These are phyloP conservation scores for Saturnispora mendoncae DNA, from an alignment of 805 yeast species.

Conservation along the genomic window DNA sequence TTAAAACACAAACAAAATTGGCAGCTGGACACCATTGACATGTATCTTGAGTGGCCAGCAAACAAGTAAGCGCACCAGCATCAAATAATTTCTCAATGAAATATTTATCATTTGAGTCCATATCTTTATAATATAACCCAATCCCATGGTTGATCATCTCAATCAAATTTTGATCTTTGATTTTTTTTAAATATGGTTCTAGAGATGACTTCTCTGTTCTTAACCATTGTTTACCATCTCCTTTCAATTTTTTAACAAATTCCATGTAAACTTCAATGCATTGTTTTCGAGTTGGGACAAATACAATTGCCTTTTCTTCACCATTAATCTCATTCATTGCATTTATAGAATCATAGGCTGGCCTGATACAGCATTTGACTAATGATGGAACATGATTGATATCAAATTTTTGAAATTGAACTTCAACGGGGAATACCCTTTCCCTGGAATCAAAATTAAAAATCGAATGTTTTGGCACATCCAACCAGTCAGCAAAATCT, in stretches of 20 bases:
- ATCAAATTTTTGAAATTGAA: constrained; percentile 43
- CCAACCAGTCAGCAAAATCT: constrained; percentile 84
- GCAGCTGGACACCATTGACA: constrained; percentile 44
- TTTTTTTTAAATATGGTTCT: constrained; percentile 32
- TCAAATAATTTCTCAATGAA: constrained; percentile 45
- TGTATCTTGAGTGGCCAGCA: constrained; percentile 57
- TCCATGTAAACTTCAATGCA: constrained; percentile 45
- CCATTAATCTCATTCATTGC: constrained; percentile 24
- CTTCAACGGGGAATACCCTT: constrained; percentile 46
- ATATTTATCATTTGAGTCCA: constrained; percentile 46
- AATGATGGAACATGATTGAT: constrained; percentile 45
- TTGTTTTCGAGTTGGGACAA: constrained; percentile 47
- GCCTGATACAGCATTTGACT: constrained; percentile 41
- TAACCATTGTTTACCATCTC: constrained; percentile 33
- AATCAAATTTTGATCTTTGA: constrained; percentile 39
- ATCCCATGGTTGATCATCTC: constrained; percentile 48
- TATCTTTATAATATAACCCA: constrained; percentile 51
- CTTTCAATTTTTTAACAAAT: constrained; percentile 28
- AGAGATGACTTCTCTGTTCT: constrained; percentile 33
- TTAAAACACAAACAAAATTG: constrained; percentile 49
- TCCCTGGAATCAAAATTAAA: constrained; percentile 66
- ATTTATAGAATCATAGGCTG: constrained; percentile 37
- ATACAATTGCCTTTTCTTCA: constrained; percentile 37
- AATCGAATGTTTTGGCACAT: constrained; percentile 49
- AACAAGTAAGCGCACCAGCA: constrained; percentile 41